Evolutionary conservation across 768 basidiomycete genomes (phyloP).

Genomic region (Neoboletus subvelutipes): DNA sequence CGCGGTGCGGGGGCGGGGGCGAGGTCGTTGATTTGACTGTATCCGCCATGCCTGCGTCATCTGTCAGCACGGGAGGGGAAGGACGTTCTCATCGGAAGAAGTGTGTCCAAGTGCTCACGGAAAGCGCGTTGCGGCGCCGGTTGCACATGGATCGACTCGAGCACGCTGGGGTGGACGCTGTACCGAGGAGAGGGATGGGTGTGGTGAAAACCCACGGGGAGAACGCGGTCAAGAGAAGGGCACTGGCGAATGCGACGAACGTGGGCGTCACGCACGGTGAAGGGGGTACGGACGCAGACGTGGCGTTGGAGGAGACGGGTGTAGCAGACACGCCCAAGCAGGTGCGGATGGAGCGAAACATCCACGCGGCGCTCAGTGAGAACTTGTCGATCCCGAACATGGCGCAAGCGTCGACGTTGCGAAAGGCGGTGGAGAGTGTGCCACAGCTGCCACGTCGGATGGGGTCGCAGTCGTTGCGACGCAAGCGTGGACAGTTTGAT

Average conservation of each 20-base stretch:
- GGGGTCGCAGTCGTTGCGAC: not conserved
- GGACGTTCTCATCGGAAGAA: constrained; percentile 11
- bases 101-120: constrained; percentile 22
- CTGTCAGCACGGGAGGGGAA: not conserved
- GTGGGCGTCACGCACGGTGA: not conserved
- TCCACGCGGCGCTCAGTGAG: constrained; percentile 15
- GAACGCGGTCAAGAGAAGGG: constrained; percentile 10
- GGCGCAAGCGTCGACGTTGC: constrained; percentile 1
- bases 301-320: not conserved
- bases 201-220: not conserved
- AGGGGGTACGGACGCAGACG: not conserved
- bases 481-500: constrained; percentile 12
- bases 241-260: constrained; percentile 19
- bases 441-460: not conserved
- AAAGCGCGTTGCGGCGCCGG: constrained; percentile 22
- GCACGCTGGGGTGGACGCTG: not conserved
- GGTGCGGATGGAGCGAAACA: constrained; percentile 4
- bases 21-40: not conserved
- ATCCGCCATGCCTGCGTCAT: not conserved
- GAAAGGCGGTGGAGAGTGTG: constrained; percentile 3
- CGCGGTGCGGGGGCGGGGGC: not conserved
- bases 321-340: constrained; percentile 11
- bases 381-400: constrained; percentile 21
- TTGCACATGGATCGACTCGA: constrained; percentile 9
- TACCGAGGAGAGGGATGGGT: not conserved